Conservation (phyloP, 371 early-diverging fungal species). For the Mucor piriformis region DNA sequence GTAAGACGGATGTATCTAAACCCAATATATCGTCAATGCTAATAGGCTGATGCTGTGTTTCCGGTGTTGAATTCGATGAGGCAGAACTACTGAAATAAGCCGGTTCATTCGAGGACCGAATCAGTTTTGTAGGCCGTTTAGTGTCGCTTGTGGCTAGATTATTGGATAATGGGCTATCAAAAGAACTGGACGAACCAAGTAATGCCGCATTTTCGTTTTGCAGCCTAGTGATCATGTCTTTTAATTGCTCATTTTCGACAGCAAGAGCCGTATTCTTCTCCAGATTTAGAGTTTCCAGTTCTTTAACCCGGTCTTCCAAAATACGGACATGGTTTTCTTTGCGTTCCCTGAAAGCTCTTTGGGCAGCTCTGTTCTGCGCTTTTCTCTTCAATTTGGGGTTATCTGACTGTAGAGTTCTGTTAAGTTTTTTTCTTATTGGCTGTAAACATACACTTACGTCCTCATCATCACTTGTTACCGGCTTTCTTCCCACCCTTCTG, state of each 20-base stretch:
- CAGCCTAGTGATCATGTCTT: conserved; percentile 46
- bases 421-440: background rate
- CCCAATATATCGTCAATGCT: conserved; percentile 20
- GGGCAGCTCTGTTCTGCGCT: conserved; percentile 77
- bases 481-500: conserved; percentile 30
- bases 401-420: conserved; percentile 15
- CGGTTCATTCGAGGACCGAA: conserved; percentile 26
- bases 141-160: background rate
- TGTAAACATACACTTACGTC: conserved; percentile 10
- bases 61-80: conserved; percentile 22
- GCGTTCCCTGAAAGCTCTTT: conserved; percentile 76
- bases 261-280: conserved; percentile 33
- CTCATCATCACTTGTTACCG: conserved; percentile 28
- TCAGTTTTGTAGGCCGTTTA: conserved; percentile 30
- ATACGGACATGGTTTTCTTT: conserved; percentile 67
- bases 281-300: conserved; percentile 53
- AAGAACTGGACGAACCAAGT: conserved; percentile 42
- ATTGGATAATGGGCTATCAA: conserved; percentile 45
- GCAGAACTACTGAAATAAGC: conserved; percentile 16
- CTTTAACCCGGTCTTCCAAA: conserved; percentile 68
- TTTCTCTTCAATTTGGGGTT: conserved; percentile 57
- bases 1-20: conserved; percentile 1
- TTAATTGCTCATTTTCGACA: conserved; percentile 57
- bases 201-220: conserved; percentile 54
- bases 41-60: conserved; percentile 5